These are phyloP conservation scores for Rhizoclosmatium sp. DNA, from an alignment of 192 early-diverging fungal species.

Conservation along the genomic window DNA sequence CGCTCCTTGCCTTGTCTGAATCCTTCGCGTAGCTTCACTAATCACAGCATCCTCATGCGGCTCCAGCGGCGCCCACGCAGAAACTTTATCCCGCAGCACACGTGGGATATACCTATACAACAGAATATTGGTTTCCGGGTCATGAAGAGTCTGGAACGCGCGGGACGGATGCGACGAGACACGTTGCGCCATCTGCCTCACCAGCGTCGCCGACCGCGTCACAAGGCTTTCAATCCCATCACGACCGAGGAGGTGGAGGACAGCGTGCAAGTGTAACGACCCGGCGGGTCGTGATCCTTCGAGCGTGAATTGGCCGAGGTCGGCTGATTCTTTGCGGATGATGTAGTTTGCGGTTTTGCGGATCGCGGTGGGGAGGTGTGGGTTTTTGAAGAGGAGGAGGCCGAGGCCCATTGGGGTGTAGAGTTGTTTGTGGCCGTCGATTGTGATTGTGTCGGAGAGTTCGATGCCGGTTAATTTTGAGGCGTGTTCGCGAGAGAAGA, in stretches of 20 bases:
- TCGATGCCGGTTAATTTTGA: conserved; percentile 57
- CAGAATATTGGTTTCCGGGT: conserved; percentile 59
- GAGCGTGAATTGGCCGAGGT: conserved; percentile 63
- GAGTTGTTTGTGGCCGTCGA: conserved; percentile 70
- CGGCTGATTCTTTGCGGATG: conserved; percentile 56
- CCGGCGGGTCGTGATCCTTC: conserved; percentile 65
- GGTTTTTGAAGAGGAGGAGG: conserved; percentile 54
- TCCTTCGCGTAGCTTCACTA: conserved; percentile 43
- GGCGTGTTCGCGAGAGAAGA: conserved; percentile 59
- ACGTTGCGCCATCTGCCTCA: conserved; percentile 54
- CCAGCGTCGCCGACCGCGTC: conserved; percentile 55
- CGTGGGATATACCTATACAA: conserved; percentile 59
- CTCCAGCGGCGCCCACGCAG: conserved; percentile 34
- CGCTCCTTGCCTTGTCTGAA: conserved; percentile 41
- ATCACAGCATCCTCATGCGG: conserved; percentile 42
- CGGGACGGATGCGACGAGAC: conserved; percentile 45
- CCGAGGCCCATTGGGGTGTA: conserved; percentile 69
- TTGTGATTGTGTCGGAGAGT: conserved; percentile 60
- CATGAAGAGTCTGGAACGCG: conserved; percentile 56
- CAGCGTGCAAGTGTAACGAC: conserved; percentile 61
- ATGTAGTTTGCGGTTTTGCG: conserved; percentile 67
- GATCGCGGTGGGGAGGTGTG: conserved; percentile 45
- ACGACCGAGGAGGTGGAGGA: conserved; percentile 55
- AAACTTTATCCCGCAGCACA: conserved; percentile 49
- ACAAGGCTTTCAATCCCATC: conserved; percentile 65